Evolutionary conservation across 129 eudicot species (phyloP).

Genomic region (Calendula officinalis): DNA sequence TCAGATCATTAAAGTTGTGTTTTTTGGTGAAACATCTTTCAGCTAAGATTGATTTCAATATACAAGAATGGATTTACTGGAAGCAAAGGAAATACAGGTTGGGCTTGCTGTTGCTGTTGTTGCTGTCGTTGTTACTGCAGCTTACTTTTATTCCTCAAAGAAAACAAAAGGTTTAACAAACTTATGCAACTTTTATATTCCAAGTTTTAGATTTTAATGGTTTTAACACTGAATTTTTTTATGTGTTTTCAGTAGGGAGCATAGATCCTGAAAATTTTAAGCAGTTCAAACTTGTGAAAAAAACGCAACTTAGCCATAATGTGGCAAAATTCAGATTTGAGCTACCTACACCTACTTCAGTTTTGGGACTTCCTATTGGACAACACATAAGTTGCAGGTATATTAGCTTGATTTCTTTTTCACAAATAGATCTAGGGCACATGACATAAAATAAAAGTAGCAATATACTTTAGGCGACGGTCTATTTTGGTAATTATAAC

Average conservation of each 20-base stretch:
- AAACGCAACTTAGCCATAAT: conserved; percentile 76
- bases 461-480: too few species aligned
- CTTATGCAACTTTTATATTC: not conserved
- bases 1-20: conserved; percentile 11
- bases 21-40: conserved; percentile 10
- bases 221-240: not conserved
- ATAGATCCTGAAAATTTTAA: conserved; percentile 63
- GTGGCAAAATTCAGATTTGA: conserved; percentile 81
- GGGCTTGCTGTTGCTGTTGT: conserved; percentile 65
- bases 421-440: not conserved
- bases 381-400: conserved; percentile 93
- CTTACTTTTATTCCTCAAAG: conserved; percentile 53
- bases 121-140: conserved; percentile 66
- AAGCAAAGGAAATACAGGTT: conserved; percentile 52
- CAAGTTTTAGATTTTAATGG: not conserved
- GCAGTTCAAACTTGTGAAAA: conserved; percentile 81
- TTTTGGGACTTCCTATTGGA: conserved; percentile 75
- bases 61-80: conserved; percentile 56
- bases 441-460: too few species aligned
- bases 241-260: conserved; percentile 41
- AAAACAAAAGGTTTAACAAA: conserved; percentile 61
- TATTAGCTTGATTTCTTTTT: not conserved
- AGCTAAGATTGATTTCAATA: conserved; percentile 9
- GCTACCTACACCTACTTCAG: conserved; percentile 46
- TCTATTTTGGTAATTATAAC: too few species aligned